Percentiles rank a stretch among this genome's conserved stretches.
phyloP scores from a whole-genome alignment of 2,329 filamentous ascomycete genomes.

The Colletotrichum falcatum region DNA sequence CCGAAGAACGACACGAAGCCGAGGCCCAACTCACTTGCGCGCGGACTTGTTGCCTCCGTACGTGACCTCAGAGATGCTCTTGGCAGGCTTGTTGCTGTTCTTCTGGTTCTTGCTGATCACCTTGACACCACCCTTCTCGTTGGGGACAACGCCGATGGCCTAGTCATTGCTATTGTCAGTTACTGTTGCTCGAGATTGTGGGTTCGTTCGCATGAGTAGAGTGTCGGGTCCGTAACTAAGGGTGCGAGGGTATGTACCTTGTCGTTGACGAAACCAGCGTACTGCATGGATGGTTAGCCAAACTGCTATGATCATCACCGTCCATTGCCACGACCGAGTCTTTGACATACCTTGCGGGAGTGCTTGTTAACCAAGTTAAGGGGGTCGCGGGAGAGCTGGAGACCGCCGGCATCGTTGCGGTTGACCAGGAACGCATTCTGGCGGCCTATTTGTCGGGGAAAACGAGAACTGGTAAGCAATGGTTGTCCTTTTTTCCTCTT shows the following conservation, averaged over 20 bases:
- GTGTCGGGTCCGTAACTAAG: not conserved
- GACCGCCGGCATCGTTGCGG: constrained; percentile 81
- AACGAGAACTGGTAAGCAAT: constrained; percentile 19
- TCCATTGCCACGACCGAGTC: too few relatives aligned
- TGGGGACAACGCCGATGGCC: constrained; percentile 84
- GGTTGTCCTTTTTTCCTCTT: not conserved
- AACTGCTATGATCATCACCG: not conserved
- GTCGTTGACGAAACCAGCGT: constrained; percentile 92
- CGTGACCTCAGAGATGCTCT: constrained; percentile 72
- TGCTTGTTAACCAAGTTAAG: constrained; percentile 94
- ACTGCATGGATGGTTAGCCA: constrained; percentile 64
- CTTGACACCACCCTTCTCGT: constrained; percentile 82
- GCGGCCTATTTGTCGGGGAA: constrained; percentile 72
- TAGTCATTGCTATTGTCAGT: constrained; percentile 51
- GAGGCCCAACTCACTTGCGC: constrained; percentile 76
- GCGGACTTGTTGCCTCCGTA: constrained; percentile 77
- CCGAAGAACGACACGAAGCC: not conserved
- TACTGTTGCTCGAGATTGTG: constrained; percentile 33
- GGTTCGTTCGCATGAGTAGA: constrained; percentile 28
- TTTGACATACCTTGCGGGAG: constrained; percentile 80
- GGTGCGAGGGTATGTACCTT: constrained; percentile 71
- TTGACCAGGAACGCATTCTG: constrained; percentile 94
- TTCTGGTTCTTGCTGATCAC: constrained; percentile 87
- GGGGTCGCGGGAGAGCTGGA: constrained; percentile 93
- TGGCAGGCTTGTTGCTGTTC: constrained; percentile 78